Percentiles rank a stretch among this genome's conserved stretches.
These are phyloP conservation scores for Penicillium flavigenum DNA, from an alignment of 495 filamentous ascomycete species.

Conservation along the genomic window DNA sequence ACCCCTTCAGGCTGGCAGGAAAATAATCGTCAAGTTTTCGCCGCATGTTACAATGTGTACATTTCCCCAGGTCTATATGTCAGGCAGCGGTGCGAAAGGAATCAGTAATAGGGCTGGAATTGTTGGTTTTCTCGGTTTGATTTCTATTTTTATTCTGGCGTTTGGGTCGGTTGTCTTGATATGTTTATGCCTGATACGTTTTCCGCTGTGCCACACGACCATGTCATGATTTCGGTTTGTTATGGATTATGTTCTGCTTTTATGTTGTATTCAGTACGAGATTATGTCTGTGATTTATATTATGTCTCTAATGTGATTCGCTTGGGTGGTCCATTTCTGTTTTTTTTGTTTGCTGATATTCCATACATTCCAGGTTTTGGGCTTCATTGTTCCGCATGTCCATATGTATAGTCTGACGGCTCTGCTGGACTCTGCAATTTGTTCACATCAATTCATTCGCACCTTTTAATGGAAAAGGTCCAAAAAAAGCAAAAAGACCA, in stretches of 20 bases:
- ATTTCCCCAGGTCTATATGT: background rate
- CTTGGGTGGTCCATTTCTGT: slow-evolving; percentile 2
- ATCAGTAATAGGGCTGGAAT: background rate
- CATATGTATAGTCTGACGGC: background rate
- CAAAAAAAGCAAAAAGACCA: slow-evolving; percentile 4
- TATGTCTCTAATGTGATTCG: slow-evolving; percentile 7
- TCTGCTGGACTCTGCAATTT: background rate
- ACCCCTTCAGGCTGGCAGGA: background rate
- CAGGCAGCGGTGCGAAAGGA: background rate
- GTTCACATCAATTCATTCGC: background rate
- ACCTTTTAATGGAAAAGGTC: background rate
- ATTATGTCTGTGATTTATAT: slow-evolving; percentile 5
- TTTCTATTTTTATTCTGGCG: slow-evolving; percentile 1
- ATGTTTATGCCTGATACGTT: background rate
- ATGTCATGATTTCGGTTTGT: background rate
- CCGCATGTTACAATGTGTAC: background rate
- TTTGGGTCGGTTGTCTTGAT: slow-evolving; percentile 8
- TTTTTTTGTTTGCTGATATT: slow-evolving; percentile 1
- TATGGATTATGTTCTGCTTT: background rate
- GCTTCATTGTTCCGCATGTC: background rate
- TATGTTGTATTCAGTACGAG: slow-evolving; percentile 8
- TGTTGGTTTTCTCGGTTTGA: slow-evolving; percentile 6
- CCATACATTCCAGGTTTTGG: background rate
- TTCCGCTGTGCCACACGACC: background rate
- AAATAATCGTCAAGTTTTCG: background rate